phyloP scores from a whole-genome alignment of 129 eudicot species.

The Artemisia tridentata region DNA sequence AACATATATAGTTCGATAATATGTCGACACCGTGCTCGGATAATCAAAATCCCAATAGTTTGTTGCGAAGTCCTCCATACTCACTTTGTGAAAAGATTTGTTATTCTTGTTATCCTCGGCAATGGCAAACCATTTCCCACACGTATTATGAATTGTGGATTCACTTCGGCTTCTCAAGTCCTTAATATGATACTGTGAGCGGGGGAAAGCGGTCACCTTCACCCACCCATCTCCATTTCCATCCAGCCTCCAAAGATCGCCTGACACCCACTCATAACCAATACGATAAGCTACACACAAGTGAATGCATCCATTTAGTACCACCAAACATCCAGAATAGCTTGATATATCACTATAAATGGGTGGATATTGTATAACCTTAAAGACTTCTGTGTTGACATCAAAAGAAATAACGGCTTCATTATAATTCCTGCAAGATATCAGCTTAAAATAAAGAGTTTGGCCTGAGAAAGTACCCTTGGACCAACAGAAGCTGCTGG shows the following conservation, averaged over 20 bases:
- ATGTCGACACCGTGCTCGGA: not conserved
- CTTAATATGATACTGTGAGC: not conserved
- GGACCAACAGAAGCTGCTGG: not conserved
- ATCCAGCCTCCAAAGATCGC: not conserved
- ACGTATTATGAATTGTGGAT: not conserved
- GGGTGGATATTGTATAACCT: not conserved
- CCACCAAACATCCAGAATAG: not conserved
- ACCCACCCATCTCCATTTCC: not conserved
- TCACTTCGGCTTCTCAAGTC: not conserved
- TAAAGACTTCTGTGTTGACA: not conserved
- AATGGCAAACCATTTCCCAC: not conserved
- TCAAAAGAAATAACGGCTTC: not conserved
- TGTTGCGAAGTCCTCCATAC: not conserved
- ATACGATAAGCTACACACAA: not conserved
- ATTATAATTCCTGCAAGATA: not conserved
- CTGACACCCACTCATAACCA: not conserved
- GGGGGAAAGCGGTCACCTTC: not conserved
- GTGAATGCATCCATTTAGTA: not conserved
- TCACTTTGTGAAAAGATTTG: not conserved
- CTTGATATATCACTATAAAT: not conserved
- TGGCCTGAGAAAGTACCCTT: not conserved
- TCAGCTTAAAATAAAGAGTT: not conserved
- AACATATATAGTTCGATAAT: not conserved
- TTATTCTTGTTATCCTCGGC: not conserved
- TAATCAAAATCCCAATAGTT: not conserved